phyloP scores from a whole-genome alignment of 495 filamentous ascomycete species.

The Penicillium antarcticum region DNA sequence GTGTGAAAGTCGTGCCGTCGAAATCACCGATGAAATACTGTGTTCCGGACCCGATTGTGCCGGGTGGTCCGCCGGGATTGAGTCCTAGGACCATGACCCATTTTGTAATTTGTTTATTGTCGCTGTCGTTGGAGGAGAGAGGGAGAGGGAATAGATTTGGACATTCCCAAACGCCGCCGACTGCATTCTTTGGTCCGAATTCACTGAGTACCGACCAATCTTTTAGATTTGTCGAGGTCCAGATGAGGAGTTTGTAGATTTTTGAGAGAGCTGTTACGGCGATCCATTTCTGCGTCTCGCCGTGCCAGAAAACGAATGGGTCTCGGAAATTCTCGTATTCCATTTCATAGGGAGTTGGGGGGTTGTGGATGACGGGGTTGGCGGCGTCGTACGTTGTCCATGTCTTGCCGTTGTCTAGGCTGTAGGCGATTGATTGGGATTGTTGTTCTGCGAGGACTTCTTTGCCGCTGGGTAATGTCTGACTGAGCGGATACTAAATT shows the following conservation, averaged over 20 bases:
- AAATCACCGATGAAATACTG: conserved; percentile 36
- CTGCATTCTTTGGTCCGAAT: conserved; percentile 47
- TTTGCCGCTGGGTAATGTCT: conserved; percentile 27
- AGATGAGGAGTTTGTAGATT: conserved; percentile 51
- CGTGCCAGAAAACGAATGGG: conserved; percentile 55
- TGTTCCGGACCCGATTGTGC: conserved; percentile 37
- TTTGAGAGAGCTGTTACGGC: conserved; percentile 45
- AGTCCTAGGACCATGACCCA: conserved; percentile 49
- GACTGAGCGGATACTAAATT: conserved; percentile 15
- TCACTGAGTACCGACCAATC: conserved; percentile 53
- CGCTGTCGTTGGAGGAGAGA: conserved; percentile 12
- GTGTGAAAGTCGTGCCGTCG: conserved; percentile 30
- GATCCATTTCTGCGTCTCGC: conserved; percentile 44
- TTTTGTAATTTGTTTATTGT: conserved; percentile 28
- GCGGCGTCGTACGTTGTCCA: conserved; percentile 45
- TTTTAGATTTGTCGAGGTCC: conserved; percentile 48
- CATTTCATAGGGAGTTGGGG: conserved; percentile 27
- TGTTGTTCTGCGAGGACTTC: conserved; percentile 34
- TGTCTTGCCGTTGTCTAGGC: conserved; percentile 50
- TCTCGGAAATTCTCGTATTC: conserved; percentile 51
- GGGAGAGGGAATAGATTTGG: conserved; percentile 46
- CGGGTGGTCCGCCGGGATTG: conserved; percentile 54
- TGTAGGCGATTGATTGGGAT: conserved; percentile 56
- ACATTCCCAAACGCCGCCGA: conserved; percentile 57
- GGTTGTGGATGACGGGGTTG: conserved; percentile 51